A percentile compares a stretch with the other conserved stretches of the same genome.
These are phyloP conservation scores for Botrytis hyacinthi DNA, from an alignment of 2,329 filamentous ascomycete genomes.

Conservation along the genomic window DNA sequence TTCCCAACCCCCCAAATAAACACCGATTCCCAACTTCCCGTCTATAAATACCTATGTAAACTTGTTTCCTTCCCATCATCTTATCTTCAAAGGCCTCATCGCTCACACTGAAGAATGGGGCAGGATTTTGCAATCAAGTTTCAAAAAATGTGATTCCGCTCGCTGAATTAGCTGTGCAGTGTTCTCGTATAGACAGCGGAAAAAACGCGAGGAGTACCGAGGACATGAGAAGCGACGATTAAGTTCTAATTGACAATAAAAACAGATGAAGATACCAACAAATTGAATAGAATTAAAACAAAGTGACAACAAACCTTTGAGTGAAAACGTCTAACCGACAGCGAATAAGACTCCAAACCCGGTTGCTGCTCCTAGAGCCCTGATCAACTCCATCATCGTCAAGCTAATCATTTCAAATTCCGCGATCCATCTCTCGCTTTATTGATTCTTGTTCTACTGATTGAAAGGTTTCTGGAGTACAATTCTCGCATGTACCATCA, in stretches of 20 bases:
- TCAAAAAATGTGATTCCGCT: background rate
- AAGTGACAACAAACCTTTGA: background rate
- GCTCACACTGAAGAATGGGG: too few relatives aligned
- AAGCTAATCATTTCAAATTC: background rate
- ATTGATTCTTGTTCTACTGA: rapidly evolving
- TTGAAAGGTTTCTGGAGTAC: background rate
- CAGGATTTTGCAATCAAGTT: too few relatives aligned
- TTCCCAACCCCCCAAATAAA: background rate
- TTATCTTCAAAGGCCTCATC: too few relatives aligned
- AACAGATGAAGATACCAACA: rapidly evolving
- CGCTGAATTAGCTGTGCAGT: background rate
- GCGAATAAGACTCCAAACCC: background rate
- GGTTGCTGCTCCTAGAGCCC: background rate
- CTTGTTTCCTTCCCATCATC: rapidly evolving
- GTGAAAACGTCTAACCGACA: background rate
- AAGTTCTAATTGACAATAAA: background rate
- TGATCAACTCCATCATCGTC: background rate
- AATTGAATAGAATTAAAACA: too few relatives aligned
- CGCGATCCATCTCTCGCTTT: background rate
- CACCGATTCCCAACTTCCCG: background rate
- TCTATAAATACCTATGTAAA: background rate
- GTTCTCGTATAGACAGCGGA: background rate
- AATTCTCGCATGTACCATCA: background rate
- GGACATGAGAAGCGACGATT: background rate
- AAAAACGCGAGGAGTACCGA: rapidly evolving